These are phyloP conservation scores for Trichoderma asperellum DNA, from an alignment of 2,329 filamentous ascomycete species.

Conservation along the genomic window DNA sequence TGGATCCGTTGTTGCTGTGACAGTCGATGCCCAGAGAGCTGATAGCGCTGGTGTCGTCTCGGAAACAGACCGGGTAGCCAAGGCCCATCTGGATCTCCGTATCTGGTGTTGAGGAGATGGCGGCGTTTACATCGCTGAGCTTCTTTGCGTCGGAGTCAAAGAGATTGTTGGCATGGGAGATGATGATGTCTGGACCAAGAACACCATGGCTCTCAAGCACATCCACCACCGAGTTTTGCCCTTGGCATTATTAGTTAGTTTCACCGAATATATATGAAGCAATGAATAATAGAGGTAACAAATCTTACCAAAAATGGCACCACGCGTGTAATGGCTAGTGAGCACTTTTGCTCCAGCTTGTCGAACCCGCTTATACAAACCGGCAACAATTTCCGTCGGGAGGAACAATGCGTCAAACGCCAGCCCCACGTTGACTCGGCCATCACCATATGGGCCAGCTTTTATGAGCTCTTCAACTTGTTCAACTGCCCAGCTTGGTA, in stretches of 20 bases:
- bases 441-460: conserved; percentile 1
- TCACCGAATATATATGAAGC: neutral
- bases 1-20: conserved; percentile 32
- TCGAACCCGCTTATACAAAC: conserved; percentile 44
- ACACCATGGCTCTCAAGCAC: neutral
- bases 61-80: conserved; percentile 33
- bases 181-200: conserved; percentile 29
- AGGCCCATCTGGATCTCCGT: conserved; percentile 56
- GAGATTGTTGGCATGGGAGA: conserved; percentile 40
- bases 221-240: conserved; percentile 11
- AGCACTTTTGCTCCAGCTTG: conserved; percentile 45
- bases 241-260: neutral
- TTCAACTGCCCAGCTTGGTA: conserved; percentile 44
- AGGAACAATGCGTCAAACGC: conserved; percentile 49
- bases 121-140: conserved; percentile 41
- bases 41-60: conserved; percentile 30
- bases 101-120: conserved; percentile 52
- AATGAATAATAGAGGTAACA: neutral
- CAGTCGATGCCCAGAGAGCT: conserved; percentile 33
- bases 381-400: conserved; percentile 42
- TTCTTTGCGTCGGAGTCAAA: conserved; percentile 40
- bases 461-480: conserved; percentile 38
- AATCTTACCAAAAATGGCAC: neutral
- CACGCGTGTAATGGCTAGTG: conserved; percentile 37
- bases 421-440: conserved; percentile 47